Conservation (phyloP, 768 basidiomycete species). For the Suillus lakei region DNA sequence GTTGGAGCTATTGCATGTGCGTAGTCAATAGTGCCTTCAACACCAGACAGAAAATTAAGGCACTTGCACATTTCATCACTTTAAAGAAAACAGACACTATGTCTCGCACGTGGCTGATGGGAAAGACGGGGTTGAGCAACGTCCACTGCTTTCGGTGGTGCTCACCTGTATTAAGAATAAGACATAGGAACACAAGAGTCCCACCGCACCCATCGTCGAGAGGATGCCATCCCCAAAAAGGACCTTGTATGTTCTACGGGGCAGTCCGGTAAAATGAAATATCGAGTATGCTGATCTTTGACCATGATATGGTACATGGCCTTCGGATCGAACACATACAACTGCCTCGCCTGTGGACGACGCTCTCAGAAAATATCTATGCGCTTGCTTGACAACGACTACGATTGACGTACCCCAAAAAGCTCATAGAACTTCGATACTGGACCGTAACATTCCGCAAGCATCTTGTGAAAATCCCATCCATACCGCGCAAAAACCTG, state of each 20-base stretch:
- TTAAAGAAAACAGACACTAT: conserved; percentile 50
- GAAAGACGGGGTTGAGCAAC: conserved; percentile 53
- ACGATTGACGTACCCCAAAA: conserved; percentile 44
- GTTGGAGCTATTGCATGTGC: conserved; percentile 10
- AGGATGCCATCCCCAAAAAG: conserved; percentile 55
- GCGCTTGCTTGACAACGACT: background rate
- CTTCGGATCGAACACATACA: conserved; percentile 53
- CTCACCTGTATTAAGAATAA: conserved; percentile 36
- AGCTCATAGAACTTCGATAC: conserved; percentile 51
- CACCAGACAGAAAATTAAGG: background rate
- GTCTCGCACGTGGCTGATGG: conserved; percentile 47
- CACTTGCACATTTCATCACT: conserved; percentile 48
- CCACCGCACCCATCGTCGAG: conserved; percentile 21
- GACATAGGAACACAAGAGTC: conserved; percentile 32
- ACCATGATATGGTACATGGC: conserved; percentile 52
- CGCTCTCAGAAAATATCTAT: background rate
- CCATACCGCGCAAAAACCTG: conserved; percentile 39
- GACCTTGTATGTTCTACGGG: conserved; percentile 44
- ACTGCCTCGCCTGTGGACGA: conserved; percentile 45
- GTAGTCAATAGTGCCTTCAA: conserved; percentile 17
- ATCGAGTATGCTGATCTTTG: conserved; percentile 47
- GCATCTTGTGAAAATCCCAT: conserved; percentile 42
- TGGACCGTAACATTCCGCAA: conserved; percentile 39
- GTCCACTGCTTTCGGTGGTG: conserved; percentile 55
- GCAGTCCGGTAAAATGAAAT: background rate